Evolutionary conservation across 2,329 filamentous ascomycete species (phyloP), one percentile per base, ranked within the genome.

Genomic region (Exophiala aquamarina): DNA sequence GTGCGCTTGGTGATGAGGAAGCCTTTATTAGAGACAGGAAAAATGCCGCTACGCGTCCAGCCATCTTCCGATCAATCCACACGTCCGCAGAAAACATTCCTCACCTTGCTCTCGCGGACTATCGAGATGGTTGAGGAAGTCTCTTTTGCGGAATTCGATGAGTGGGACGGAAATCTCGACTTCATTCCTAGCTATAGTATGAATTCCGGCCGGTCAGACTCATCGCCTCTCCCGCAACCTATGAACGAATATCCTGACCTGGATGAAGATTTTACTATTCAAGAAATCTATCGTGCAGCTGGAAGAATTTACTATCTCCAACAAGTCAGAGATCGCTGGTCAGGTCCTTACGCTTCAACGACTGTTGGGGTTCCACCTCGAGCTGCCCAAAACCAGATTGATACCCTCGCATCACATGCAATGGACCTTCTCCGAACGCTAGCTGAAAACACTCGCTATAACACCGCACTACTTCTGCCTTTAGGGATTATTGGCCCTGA

Each of bases 171-270:
- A 11, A 26, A 29, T 14, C 17, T 44, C 19, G 33, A 37, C 21
- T 44, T 44, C 20, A 32, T 44, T 14, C 41, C 41, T 19, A 44
- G 41, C 31, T 35, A 19, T 23, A 44, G 32, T 17, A 44, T 23
- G 9, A 37, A n/a, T 14, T 14, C 36, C 7, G 14, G 17, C 26
- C 11, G 14, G n/a, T n/a, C n/a, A n/a, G n/a, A n/a, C n/a, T n/a
- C n/a, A n/a, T n/a, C n/a, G n/a, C n/a, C n/a, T n/a, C n/a, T n/a
- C n/a, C 11, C 3, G 7, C 28, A 15, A 17, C 21, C 10, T 26
- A 26, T 18, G 11, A 13, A 9, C 4, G n/a, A 31, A 5, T 8
- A n/a, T 41, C 11, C 8, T 3, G 31, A 41, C n/a, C 11, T 7
- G 19, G 18, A 38, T n/a, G 38, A 41, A 41, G 8, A 26, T n/a